phyloP scores from a whole-genome alignment of 805 yeast species.

The Metschnikowia bowlesiae region DNA sequence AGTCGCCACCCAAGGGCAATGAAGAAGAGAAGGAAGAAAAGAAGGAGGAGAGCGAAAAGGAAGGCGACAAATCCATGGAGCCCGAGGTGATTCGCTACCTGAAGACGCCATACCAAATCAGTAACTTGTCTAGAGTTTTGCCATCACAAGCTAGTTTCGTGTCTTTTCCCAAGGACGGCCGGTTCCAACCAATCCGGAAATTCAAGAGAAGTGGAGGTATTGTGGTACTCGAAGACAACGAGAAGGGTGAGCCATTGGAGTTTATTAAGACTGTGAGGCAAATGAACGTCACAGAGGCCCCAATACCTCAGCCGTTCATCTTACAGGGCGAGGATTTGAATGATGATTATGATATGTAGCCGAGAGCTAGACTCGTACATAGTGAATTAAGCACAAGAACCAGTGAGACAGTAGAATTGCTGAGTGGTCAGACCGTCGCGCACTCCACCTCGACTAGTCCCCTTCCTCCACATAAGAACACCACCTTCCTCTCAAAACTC shows the following conservation, averaged over 20 bases:
- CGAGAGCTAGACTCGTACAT: constrained; percentile 5
- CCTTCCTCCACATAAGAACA: too few relatives aligned
- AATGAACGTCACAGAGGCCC: constrained; percentile 67
- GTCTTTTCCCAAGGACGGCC: constrained; percentile 66
- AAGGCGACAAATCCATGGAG: constrained; percentile 23
- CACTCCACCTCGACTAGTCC: too few relatives aligned
- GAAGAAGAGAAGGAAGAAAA: constrained; percentile 8
- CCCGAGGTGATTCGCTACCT: constrained; percentile 48
- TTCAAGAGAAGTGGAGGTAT: constrained; percentile 67
- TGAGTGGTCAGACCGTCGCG: not conserved
- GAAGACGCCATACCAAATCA: constrained; percentile 63
- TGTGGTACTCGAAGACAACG: constrained; percentile 62
- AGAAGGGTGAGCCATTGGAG: constrained; percentile 56
- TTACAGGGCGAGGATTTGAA: constrained; percentile 55
- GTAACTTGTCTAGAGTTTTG: constrained; percentile 80
- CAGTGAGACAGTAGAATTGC: not conserved
- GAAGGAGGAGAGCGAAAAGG: constrained; percentile 6
- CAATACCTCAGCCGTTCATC: constrained; percentile 64
- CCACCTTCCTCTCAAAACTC: too few relatives aligned
- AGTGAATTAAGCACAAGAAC: not conserved
- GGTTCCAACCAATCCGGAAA: constrained; percentile 81
- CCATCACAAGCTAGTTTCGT: constrained; percentile 85
- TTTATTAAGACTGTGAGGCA: constrained; percentile 82
- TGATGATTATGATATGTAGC: constrained; percentile 17
- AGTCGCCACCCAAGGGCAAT: constrained; percentile 9